These are phyloP conservation scores for Ganoderma sinense DNA, from an alignment of 1,284 basidiomycete genomes.

Conservation along the genomic window DNA sequence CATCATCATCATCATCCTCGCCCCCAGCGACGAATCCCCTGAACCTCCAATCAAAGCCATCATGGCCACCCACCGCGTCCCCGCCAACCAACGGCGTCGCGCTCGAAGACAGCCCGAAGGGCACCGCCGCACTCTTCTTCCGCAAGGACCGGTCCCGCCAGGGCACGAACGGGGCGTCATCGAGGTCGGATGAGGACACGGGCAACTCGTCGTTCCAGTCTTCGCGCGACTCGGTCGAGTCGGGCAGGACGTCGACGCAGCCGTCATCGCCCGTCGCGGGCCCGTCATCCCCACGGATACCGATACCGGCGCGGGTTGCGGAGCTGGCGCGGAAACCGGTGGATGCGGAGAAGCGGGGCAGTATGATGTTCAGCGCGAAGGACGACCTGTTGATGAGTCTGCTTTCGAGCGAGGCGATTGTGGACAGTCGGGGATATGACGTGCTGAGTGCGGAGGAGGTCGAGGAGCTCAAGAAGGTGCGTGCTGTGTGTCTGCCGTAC, in stretches of 20 bases:
- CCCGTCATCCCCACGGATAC: slow-evolving; percentile 47
- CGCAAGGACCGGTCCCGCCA: slow-evolving; percentile 57
- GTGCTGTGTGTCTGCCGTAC: slow-evolving; percentile 32
- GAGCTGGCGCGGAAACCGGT: slow-evolving; percentile 43
- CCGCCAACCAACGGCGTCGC: slow-evolving; percentile 37
- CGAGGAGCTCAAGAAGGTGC: slow-evolving; percentile 90
- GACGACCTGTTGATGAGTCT: slow-evolving; percentile 87
- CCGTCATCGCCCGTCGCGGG: slow-evolving; percentile 48
- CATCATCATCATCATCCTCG: slow-evolving; percentile 31
- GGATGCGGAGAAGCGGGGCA: slow-evolving; percentile 49
- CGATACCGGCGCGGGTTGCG: slow-evolving; percentile 38
- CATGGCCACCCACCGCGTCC: slow-evolving; percentile 52
- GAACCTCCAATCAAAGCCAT: slow-evolving; percentile 44
- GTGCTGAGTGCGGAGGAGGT: slow-evolving; percentile 86
- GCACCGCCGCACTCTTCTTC: slow-evolving; percentile 57
- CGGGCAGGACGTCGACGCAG: slow-evolving; percentile 40
- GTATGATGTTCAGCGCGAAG: slow-evolving; percentile 56
- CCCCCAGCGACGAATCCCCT: slow-evolving; percentile 36
- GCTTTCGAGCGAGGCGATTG: slow-evolving; percentile 86
- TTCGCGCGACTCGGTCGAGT: slow-evolving; percentile 36
- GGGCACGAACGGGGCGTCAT: slow-evolving; percentile 30
- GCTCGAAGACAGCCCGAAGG: slow-evolving; percentile 40
- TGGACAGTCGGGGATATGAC: slow-evolving; percentile 79
- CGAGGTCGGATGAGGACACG: slow-evolving; percentile 35
- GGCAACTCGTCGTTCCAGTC: slow-evolving; percentile 39